Conservation (phyloP, 2,329 filamentous ascomycete genomes). For the Aureobasidium sp. region DNA sequence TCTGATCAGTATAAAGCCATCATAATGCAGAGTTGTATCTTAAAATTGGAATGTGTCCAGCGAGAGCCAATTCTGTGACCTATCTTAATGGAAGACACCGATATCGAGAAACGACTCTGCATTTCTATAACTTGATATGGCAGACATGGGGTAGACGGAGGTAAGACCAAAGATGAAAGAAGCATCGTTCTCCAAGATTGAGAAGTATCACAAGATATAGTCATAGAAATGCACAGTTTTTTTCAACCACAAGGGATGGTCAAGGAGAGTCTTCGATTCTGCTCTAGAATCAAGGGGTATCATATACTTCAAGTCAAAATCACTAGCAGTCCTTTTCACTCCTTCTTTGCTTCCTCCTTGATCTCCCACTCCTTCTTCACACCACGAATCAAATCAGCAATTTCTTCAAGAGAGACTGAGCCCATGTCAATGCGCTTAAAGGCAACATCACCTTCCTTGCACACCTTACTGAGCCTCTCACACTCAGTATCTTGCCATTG, state of each 20-base stretch:
- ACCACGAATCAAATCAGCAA: background rate
- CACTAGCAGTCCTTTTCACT: background rate
- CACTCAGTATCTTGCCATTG: constrained; percentile 33
- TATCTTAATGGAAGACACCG: no score
- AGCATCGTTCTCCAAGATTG: no score
- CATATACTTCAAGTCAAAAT: background rate
- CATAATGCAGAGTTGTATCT: background rate
- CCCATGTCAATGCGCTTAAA: constrained; percentile 30
- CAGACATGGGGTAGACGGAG: no score
- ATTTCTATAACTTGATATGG: no score
- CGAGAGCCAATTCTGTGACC: background rate
- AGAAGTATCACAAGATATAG: background rate
- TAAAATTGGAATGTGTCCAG: background rate
- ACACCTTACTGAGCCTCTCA: constrained; percentile 37
- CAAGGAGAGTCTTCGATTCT: background rate
- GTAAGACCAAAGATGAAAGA: no score
- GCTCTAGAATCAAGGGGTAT: background rate
- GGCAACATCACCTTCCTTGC: constrained; percentile 40
- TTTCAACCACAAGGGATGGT: background rate
- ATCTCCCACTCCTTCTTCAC: background rate
- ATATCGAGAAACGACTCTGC: no score
- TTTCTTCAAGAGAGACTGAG: background rate
- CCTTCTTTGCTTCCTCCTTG: background rate
- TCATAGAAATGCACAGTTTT: background rate
- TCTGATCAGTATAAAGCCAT: background rate